Conservation (phyloP, 1,284 basidiomycete species). For the Heterobasidion occidentale region DNA sequence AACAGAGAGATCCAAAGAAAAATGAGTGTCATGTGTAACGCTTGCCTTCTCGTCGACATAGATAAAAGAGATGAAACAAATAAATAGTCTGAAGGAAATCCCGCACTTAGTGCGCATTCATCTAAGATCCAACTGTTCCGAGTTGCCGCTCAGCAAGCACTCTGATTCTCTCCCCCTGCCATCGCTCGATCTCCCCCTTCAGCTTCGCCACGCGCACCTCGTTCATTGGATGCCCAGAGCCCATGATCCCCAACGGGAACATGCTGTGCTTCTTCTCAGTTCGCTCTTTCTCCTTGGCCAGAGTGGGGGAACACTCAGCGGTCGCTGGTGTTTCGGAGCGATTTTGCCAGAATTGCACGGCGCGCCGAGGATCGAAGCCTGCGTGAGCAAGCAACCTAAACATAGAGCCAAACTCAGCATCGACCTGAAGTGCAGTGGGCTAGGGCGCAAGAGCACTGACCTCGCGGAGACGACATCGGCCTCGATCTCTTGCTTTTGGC, state of each 20-base stretch:
- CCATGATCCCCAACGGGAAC: slow-evolving; percentile 26
- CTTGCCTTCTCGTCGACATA: no score
- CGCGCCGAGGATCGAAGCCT: slow-evolving; percentile 73
- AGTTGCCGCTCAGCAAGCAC: slow-evolving; percentile 2
- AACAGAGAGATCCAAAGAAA: no score
- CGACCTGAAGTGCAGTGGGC: neutral
- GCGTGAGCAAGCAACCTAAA: slow-evolving; percentile 76
- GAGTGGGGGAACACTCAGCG: slow-evolving; percentile 31
- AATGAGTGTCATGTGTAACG: no score
- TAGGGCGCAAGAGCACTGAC: slow-evolving; percentile 26
- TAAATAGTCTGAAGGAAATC: no score
- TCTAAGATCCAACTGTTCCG: no score
- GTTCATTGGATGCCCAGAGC: slow-evolving; percentile 55
- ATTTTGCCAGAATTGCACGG: slow-evolving; percentile 69
- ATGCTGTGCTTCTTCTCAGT: neutral
- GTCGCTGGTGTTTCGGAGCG: slow-evolving; percentile 24
- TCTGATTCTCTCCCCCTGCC: slow-evolving; percentile 42
- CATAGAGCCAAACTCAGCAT: neutral
- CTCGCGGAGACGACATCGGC: slow-evolving; percentile 83
- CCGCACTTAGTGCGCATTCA: no score
- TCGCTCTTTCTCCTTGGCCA: slow-evolving; percentile 10
- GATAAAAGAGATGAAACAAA: no score
- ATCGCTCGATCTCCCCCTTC: slow-evolving; percentile 55
- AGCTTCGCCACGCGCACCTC: slow-evolving; percentile 51
- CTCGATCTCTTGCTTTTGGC: slow-evolving; percentile 74